A percentile compares a stretch with the other conserved stretches of the same genome.
phyloP scores from a whole-genome alignment of 495 filamentous ascomycete species.

The Aspergillus bertholletiae region DNA sequence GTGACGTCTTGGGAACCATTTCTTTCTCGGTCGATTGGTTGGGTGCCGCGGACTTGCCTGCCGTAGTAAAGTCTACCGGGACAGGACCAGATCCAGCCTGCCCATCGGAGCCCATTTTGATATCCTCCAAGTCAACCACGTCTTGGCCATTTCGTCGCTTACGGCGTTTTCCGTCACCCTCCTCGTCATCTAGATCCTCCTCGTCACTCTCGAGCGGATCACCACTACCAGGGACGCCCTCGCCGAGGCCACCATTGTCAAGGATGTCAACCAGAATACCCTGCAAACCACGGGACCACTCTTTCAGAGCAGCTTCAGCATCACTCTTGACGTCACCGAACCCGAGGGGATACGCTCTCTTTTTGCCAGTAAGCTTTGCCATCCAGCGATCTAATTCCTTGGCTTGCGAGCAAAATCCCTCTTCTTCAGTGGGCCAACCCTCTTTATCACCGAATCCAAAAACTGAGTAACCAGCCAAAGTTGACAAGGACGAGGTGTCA shows the following conservation, averaged over 20 bases:
- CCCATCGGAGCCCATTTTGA: slow-evolving; percentile 54
- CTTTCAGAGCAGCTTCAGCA: slow-evolving; percentile 56
- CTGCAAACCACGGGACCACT: slow-evolving; percentile 75
- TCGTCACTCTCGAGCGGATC: slow-evolving; percentile 80
- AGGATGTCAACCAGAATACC: slow-evolving; percentile 64
- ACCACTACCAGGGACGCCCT: slow-evolving; percentile 77
- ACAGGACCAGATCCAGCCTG: slow-evolving; percentile 46
- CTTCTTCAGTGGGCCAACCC: slow-evolving; percentile 84
- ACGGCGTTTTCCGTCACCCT: slow-evolving; percentile 25
- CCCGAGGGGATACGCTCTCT: slow-evolving; percentile 78
- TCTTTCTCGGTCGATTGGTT: slow-evolving; percentile 59
- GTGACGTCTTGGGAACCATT: slow-evolving; percentile 89
- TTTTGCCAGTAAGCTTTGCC: slow-evolving; percentile 80
- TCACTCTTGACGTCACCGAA: slow-evolving; percentile 82
- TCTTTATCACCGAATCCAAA: slow-evolving; percentile 91
- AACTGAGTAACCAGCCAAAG: slow-evolving; percentile 79
- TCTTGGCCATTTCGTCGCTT: slow-evolving; percentile 41
- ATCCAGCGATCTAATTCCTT: slow-evolving; percentile 91
- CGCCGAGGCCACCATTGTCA: slow-evolving; percentile 63
- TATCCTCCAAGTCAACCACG: slow-evolving; percentile 80
- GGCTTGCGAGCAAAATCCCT: slow-evolving; percentile 90
- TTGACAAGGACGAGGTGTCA: slow-evolving; percentile 77
- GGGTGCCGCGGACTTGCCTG: slow-evolving; percentile 42
- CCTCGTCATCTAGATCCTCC: slow-evolving; percentile 55
- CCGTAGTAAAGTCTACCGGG: slow-evolving; percentile 84